Evolutionary conservation across 257 asterid genomes (phyloP), one percentile per base, ranked within the genome.

Genomic region (Thymus mandschuricus): DNA sequence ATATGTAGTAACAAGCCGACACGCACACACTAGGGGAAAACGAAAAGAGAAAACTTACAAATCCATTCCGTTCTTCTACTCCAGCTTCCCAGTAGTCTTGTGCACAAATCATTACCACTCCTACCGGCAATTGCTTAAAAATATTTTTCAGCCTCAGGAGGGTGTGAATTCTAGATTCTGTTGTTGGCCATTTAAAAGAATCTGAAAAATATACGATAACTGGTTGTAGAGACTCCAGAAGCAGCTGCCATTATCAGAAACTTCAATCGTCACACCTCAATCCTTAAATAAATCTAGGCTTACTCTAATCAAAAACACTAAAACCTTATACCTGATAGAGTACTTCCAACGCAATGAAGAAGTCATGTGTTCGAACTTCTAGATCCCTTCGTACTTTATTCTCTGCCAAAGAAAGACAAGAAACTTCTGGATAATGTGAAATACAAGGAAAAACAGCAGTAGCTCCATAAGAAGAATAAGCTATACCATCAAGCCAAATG

Each of bases 201-300:
- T 21, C 21, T 0, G 21, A 21, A 21, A 85, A 86, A 80, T 86
- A 88, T 71, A 85, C 96, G 61, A 91, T 78, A 51, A 91, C 75
- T 33, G 97, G 96, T 62, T 91, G 90, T 58, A 70, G 86, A 75
- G 94, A 34, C 84, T 82, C 84, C 83, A 88, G 21, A 51, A 62
- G 50, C 61, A 50, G 57, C 9, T 11, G 8, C 10, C 63, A 31
- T 57, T 21, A 21, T 21, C 4, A 3, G 2, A 35, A 59, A 21
- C n/a, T 56, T 11, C 13, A 57, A 27, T 1, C 1, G 34, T 57
- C 5, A 31, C 63, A 10, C 31, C 8, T 54, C 60, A 56, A 29
- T 56, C 61, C 63, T 30, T 31, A 48, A 21, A 61, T 8, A 11
- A 1, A n/a, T 10, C 21, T 10, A 27, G 27, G 5, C 8, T 54